phyloP scores from a whole-genome alignment of 495 filamentous ascomycete genomes.

The Lasiosphaeria hispida region DNA sequence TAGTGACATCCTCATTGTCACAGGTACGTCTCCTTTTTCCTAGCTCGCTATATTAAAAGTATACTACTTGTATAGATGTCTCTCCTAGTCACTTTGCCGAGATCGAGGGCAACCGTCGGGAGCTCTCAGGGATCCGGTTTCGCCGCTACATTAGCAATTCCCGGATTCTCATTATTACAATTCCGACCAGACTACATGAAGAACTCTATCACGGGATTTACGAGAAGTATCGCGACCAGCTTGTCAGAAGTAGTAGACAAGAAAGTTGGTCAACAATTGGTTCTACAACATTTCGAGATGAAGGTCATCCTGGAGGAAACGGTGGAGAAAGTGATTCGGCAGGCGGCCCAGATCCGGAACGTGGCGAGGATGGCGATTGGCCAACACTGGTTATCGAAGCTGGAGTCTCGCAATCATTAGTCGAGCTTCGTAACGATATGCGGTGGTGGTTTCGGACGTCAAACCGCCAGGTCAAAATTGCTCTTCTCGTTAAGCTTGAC shows the following conservation, averaged over 20 bases:
- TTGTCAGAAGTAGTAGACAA: constrained; percentile 5
- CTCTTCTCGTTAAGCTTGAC: constrained; percentile 26
- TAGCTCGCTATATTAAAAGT: no score
- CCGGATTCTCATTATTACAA: constrained; percentile 18
- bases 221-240: constrained; percentile 1
- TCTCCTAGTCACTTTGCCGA: constrained; percentile 12
- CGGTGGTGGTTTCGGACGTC: constrained; percentile 35
- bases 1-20: no score
- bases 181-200: constrained; percentile 23
- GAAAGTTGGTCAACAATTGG: constrained; percentile 12
- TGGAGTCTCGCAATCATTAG: constrained; percentile 27
- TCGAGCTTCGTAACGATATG: constrained; percentile 24
- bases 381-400: constrained; percentile 35
- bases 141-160: constrained; percentile 20
- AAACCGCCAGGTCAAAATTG: constrained; percentile 30
- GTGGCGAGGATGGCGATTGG: constrained; percentile 17
- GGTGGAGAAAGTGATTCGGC: constrained; percentile 22
- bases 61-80: neutral
- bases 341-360: constrained; percentile 23
- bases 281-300: constrained; percentile 12
- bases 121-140: constrained; percentile 24
- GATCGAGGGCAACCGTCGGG: constrained; percentile 18
- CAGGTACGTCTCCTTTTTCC: no score
- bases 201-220: constrained; percentile 17
- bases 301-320: constrained; percentile 21